These are phyloP conservation scores for Lachnellula hyalina DNA, from an alignment of 2,329 filamentous ascomycete species.

Conservation along the genomic window DNA sequence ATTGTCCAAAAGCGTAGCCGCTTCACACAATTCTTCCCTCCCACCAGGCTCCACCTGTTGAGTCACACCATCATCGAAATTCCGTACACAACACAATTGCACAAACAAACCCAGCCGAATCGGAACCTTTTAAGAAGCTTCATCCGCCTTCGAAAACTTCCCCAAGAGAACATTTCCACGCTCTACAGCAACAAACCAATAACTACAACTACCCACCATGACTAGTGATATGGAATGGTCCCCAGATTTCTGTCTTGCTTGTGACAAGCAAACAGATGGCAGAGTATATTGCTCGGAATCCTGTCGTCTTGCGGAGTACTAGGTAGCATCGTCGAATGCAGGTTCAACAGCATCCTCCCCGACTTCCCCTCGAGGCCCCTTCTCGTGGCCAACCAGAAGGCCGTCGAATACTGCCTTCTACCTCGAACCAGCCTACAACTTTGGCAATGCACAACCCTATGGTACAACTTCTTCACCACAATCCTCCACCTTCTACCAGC, in stretches of 20 bases:
- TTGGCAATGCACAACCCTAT: slow-evolving; percentile 57
- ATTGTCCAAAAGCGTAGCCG: slow-evolving; percentile 13
- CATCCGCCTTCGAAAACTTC: slow-evolving; percentile 10
- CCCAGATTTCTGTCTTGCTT: slow-evolving; percentile 88
- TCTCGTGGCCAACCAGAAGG: slow-evolving; percentile 48
- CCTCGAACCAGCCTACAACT: slow-evolving; percentile 72
- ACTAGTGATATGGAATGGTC: slow-evolving; percentile 55
- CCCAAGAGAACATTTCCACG: neutral
- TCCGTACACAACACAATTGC: slow-evolving; percentile 16
- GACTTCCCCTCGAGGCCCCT: slow-evolving; percentile 40
- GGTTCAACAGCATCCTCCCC: slow-evolving; percentile 56
- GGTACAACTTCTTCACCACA: slow-evolving; percentile 42
- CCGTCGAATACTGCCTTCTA: slow-evolving; percentile 51
- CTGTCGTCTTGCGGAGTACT: slow-evolving; percentile 82
- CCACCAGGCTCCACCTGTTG: slow-evolving; percentile 25
- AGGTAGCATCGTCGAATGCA: slow-evolving; percentile 56
- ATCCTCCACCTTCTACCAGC: slow-evolving; percentile 38
- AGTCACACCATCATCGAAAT: slow-evolving; percentile 29
- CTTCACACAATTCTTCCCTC: slow-evolving; percentile 16
- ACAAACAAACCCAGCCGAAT: slow-evolving; percentile 11
- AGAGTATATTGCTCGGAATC: slow-evolving; percentile 88
- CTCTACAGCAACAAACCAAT: slow-evolving; percentile 2
- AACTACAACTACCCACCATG: slow-evolving; percentile 23
- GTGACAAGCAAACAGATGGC: slow-evolving; percentile 80
- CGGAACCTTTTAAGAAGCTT: slow-evolving; percentile 8